phyloP scores from a whole-genome alignment of 2,329 filamentous ascomycete species.

The Sordariomycetes sp. region DNA sequence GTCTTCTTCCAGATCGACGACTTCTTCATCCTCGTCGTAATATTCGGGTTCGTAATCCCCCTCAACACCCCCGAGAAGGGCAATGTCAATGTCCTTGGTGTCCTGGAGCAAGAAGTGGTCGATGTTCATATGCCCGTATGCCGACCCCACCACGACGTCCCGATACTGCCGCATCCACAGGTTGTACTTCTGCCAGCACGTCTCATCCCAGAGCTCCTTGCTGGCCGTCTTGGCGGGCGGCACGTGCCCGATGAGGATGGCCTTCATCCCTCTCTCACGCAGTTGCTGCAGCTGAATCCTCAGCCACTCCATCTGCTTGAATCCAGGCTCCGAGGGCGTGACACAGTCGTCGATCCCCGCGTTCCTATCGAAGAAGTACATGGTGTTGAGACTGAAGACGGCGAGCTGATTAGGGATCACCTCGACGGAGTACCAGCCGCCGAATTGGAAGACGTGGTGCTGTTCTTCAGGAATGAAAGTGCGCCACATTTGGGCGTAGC shows the following conservation, averaged over 20 bases:
- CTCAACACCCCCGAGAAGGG: neutral
- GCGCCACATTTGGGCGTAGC: constrained; percentile 70
- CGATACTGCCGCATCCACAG: constrained; percentile 85
- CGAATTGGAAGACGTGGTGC: constrained; percentile 79
- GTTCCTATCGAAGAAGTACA: constrained; percentile 94
- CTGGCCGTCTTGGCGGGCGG: constrained; percentile 76
- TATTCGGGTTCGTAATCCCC: constrained; percentile 43
- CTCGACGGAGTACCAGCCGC: constrained; percentile 91
- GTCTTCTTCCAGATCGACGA: constrained; percentile 13
- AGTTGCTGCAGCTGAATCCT: constrained; percentile 78
- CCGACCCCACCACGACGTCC: constrained; percentile 68
- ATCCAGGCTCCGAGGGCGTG: constrained; percentile 71
- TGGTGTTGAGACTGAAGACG: constrained; percentile 88
- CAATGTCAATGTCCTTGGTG: constrained; percentile 62
- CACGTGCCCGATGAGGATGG: constrained; percentile 87
- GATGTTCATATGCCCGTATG: constrained; percentile 97
- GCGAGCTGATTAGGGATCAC: constrained; percentile 78
- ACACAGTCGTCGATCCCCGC: constrained; percentile 87
- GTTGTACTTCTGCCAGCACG: constrained; percentile 96
- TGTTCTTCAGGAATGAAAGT: constrained; percentile 88
- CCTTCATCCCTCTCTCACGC: constrained; percentile 80
- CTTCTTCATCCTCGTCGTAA: constrained; percentile 11
- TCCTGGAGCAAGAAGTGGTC: constrained; percentile 95
- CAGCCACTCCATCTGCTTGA: constrained; percentile 93
- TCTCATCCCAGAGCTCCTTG: constrained; percentile 90